Evolutionary conservation across 1,284 basidiomycete species (phyloP), one percentile per base, ranked within the genome.

Genomic region (Cryptococcus wingfieldii): DNA sequence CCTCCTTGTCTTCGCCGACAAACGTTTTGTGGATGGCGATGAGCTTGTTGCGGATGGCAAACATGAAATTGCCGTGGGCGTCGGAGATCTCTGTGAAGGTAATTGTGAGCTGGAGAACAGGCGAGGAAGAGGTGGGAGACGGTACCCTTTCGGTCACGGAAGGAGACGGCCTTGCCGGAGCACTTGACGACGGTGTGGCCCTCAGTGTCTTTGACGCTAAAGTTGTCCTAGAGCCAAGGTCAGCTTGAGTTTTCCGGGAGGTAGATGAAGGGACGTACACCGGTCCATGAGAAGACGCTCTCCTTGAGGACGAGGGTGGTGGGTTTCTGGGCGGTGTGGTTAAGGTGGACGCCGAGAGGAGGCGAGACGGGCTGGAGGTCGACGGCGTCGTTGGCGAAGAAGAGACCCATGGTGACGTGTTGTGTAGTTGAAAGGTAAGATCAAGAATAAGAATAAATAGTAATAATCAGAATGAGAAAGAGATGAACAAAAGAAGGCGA

Each of bases 231-330:
- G 7, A 44, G 18, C 9, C 10, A 14, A 2, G 38, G 18, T 52
- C 10, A 31, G 18, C 43, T 18, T 44, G 14, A n/a, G 12, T 31
- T 16, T 4, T 1, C 23, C 23, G 23, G 10, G 31, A 34, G 31
- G 5, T 34, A 10, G 31, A 34, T 10, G 10, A 10, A 10, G 31
- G 19, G 10, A 63, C 69, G 58, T 37, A 70, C 73, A 7, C 76
- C 76, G 23, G 61, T 65, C 50, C 67, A 70, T 1, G 68, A 64
- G 63, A 76, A 70, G 16, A 65, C 66, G 50, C 69, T 67, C 56
- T 77, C 76, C 47, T 70, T 72, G 43, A 76, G 58, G 2, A 74
- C 65, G 25, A 78, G 61, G 0, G 70, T 71, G 0, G 68, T 69
- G 4, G 70, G 70, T 16, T 56, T 53, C 8, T 63, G 58, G n/a